Base-by-base conservation (phyloP, 1,139 yeast species). In the Debaryomycetaceae sp. region DNA sequence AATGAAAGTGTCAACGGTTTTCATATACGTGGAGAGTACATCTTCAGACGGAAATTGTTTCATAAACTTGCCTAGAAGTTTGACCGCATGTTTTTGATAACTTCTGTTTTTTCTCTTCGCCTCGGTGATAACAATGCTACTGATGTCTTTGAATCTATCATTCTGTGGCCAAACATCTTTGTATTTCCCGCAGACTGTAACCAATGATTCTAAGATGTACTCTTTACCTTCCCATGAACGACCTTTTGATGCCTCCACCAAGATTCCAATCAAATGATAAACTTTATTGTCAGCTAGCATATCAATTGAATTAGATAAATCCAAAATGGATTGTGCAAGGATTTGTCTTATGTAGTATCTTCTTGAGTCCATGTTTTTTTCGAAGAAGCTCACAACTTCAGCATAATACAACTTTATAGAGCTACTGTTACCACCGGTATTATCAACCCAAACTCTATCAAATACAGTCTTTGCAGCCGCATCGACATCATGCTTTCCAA, bases 171-270 rank as follows among this genome's bases (percentile, higher is more conserved):
- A 27, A 27, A 27, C 8, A 11, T 27, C 31, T 27, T 27, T 27
- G 11, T 8, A 27, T 50, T 79, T 79, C 11, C 70, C 59, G 0
- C 84, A 61, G 36, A 87, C 70, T 1, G 80, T 68, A 1, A 88
- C 85, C 42, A 91, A 65, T 0, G 97, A 89, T 37, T 80, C 81
- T 30, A 89, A 68, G 2, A 93, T 77, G 37, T 73, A 64, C 52
- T 89, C 97, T 58, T 93, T 93, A 6, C 98, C 98, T 17, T 76
- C 76, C 95, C 97, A 93, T 7, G 95, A 79, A 49, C 93, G 80
- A 0, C 97, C 97, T 45, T 76, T 72, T 47, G 85, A 75, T 0
- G 96, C 81, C 38, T 76, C 78, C 22, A 87, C 58, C 43, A 90
- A 69, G 5, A 83, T 70, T 0, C 68, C 66, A 45, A 87, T 76